Base-by-base conservation (phyloP, 1,284 basidiomycete species). In the Meripilus lineatus region DNA sequence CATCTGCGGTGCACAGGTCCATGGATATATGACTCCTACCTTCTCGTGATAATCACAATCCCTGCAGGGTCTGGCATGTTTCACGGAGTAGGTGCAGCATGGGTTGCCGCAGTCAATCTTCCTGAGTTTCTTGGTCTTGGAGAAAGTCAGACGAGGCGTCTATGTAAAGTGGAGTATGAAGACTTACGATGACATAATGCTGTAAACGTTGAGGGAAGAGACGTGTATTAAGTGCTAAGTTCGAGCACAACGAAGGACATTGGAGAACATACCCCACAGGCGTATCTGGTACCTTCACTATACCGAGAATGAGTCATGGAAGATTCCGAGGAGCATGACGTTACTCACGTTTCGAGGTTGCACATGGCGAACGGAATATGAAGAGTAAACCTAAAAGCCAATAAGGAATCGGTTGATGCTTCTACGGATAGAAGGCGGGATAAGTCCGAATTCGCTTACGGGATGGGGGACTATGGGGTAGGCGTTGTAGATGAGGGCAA, bases 241-340 rank as follows among this genome's bases (percentile, higher is more conserved):
- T 32, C 22, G 17, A 30, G 40, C 28, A 28, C 18, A 10, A 38
- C 14, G 38, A 32, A 10, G 25, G 28, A 35, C 45, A 30, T 33
- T 38, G 40, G 37, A 39, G 34, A 25, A 80, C 72, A 72, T 78
- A 69, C 75, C 58, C 85, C 85, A 62, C 85, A 89, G 56, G 79
- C 81, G 56, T 81, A 72, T 65, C 80, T 78, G 50, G 76, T 81
- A 48, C 85, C 86, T 74, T 86, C 81, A 57, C 86, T 89, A 67
- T 24, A 44, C 47, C 56, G 50, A 56, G 51, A 37, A 48, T 47
- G 45, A 45, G 48, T 37, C 51, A 46, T 48, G 46, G 43, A 26
- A 45, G 33, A 32, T 43, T 14, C 4, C 45, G 42, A 38, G 43
- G 38, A 42, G 44, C 38, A 53, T 45, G 45, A 40, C 32, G 33